A percentile compares a stretch with the other conserved stretches of the same genome.
These are phyloP conservation scores for Hippophae rhamnoides DNA, from an alignment of 306 rosid species.

Conservation along the genomic window DNA sequence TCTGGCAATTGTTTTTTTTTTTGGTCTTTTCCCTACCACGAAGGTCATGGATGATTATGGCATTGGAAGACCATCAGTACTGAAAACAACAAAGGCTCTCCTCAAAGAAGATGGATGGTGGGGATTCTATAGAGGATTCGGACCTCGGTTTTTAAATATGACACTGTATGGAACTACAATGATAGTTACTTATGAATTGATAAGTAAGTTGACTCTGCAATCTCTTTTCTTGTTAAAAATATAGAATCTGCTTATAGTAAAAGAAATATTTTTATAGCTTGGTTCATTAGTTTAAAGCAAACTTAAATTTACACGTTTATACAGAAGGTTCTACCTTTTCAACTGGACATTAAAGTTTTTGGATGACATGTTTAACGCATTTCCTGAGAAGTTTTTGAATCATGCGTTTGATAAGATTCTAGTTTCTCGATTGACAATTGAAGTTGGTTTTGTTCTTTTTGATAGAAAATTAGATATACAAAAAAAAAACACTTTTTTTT, in stretches of 20 bases:
- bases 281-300: not conserved
- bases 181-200: slow-evolving; percentile 83
- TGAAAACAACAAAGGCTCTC: slow-evolving; percentile 59
- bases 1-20: not conserved
- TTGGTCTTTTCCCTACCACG: slow-evolving; percentile 5
- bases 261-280: slow-evolving; percentile 5
- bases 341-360: too few species aligned
- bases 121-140: slow-evolving; percentile 88
- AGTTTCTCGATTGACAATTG: too few species aligned
- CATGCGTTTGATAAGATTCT: too few species aligned
- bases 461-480: too few species aligned
- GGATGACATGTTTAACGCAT: too few species aligned
- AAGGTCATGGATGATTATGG: slow-evolving; percentile 78
- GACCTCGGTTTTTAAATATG: slow-evolving; percentile 80
- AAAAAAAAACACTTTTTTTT: not conserved
- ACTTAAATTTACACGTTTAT: not conserved
- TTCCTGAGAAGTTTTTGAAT: too few species aligned
- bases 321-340: too few species aligned
- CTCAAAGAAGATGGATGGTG: slow-evolving; percentile 79
- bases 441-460: too few species aligned
- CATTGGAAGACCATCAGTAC: slow-evolving; percentile 67
- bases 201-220: slow-evolving; percentile 42
- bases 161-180: slow-evolving; percentile 80
- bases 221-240: slow-evolving; percentile 4
- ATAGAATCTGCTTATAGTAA: not conserved